phyloP scores from a whole-genome alignment of 1,284 basidiomycete species.

The Kwoniella shivajii region DNA sequence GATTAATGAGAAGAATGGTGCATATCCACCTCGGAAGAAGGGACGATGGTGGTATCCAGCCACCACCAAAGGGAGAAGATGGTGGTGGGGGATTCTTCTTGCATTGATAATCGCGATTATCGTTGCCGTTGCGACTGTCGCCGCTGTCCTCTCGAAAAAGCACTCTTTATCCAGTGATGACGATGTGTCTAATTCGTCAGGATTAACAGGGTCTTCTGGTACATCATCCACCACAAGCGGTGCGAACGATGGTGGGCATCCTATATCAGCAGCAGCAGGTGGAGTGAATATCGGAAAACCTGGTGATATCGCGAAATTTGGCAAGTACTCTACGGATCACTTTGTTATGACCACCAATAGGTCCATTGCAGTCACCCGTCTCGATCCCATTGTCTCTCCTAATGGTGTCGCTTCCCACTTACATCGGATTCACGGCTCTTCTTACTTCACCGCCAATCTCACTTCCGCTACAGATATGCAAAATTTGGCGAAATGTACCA shows the following conservation, averaged over 20 bases:
- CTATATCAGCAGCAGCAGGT: conserved; percentile 60
- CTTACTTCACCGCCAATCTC: conserved; percentile 24
- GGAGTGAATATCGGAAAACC: conserved; percentile 24
- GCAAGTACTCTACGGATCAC: conserved; percentile 28
- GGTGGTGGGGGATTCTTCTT: conserved; percentile 14
- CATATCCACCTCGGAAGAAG: conserved; percentile 8
- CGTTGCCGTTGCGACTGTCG: conserved; percentile 15
- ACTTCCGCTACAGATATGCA: conserved; percentile 20
- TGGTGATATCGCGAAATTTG: conserved; percentile 23
- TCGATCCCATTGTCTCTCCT: conserved; percentile 31
- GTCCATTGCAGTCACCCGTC: conserved; percentile 29
- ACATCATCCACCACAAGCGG: conserved; percentile 58
- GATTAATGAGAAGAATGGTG: conserved; percentile 13
- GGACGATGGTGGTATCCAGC: conserved; percentile 18
- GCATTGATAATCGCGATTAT: conserved; percentile 17
- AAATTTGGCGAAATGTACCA: conserved; percentile 27
- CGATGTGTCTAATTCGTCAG: neutral
- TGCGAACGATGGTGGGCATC: conserved; percentile 45
- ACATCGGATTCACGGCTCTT: conserved; percentile 29
- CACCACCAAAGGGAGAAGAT: conserved; percentile 10
- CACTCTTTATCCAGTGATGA: conserved; percentile 60
- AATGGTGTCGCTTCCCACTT: conserved; percentile 20
- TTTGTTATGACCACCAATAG: conserved; percentile 31
- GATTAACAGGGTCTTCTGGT: neutral
- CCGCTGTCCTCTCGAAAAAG: conserved; percentile 68